Conservation (phyloP, 306 rosid species). For the Gastrolobium bilobum region DNA sequence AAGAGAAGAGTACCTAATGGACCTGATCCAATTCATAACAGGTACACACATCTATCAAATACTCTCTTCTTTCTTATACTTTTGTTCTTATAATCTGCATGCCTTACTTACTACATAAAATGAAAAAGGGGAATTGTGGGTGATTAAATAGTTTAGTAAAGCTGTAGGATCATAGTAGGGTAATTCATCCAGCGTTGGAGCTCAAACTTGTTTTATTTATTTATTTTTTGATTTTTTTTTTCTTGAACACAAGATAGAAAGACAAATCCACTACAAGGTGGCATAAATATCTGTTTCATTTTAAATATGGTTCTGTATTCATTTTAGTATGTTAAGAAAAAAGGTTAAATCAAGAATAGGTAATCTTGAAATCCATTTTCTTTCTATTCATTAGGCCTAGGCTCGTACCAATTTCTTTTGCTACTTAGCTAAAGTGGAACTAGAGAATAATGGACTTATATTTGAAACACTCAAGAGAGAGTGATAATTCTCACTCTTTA, state of each 20-base stretch:
- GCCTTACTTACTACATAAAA: background rate
- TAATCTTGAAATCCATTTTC: constrained; percentile 40
- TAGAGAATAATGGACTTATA: constrained; percentile 41
- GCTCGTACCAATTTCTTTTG: constrained; percentile 23
- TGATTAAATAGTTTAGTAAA: constrained; percentile 14
- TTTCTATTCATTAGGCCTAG: constrained; percentile 38
- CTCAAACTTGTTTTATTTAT: background rate
- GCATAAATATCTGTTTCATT: constrained; percentile 10
- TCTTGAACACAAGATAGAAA: constrained; percentile 6
- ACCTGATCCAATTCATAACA: constrained; percentile 99
- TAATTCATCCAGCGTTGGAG: background rate
- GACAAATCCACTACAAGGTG: background rate
- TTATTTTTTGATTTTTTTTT: background rate
- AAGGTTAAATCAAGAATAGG: constrained; percentile 28
- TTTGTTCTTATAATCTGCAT: constrained; percentile 35
- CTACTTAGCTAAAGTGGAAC: constrained; percentile 40
- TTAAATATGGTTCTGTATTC: constrained; percentile 28
- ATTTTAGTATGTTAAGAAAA: constrained; percentile 28
- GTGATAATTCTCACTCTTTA: constrained; percentile 69
- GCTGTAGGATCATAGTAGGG: background rate
- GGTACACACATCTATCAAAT: constrained; percentile 58
- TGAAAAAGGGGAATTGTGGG: constrained; percentile 1
- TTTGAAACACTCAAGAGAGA: constrained; percentile 57
- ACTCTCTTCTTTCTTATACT: background rate
- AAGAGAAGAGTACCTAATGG: constrained; percentile 99